Evolutionary conservation across 805 yeast genomes (phyloP).

Genomic region (Soucietia sequanensis): DNA sequence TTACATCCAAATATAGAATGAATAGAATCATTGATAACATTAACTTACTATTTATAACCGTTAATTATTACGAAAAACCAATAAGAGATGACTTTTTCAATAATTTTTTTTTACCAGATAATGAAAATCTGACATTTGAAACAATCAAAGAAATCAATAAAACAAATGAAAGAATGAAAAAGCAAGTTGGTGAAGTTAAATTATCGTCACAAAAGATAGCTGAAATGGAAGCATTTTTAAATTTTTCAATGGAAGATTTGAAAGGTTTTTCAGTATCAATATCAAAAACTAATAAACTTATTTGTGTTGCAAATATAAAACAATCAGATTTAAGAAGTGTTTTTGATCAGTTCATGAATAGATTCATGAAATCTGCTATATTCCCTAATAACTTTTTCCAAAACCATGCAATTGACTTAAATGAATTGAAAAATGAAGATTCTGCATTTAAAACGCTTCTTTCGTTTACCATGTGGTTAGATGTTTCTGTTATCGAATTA

Average conservation of each 20-base stretch:
- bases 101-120: constrained; percentile 6
- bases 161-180: constrained; percentile 17
- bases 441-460: constrained; percentile 2
- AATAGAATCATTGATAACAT: constrained; percentile 48
- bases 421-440: neutral
- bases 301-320: constrained; percentile 32
- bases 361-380: neutral
- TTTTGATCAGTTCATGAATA: constrained; percentile 12
- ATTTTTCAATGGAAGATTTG: constrained; percentile 46
- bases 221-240: constrained; percentile 49
- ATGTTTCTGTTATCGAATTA: constrained; percentile 21
- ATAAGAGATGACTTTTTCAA: constrained; percentile 4
- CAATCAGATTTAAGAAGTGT: constrained; percentile 27
- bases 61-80: constrained; percentile 23
- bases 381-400: neutral
- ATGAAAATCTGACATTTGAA: constrained; percentile 31
- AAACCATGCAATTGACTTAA: neutral
- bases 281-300: constrained; percentile 35
- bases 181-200: constrained; percentile 23
- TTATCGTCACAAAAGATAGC: constrained; percentile 20
- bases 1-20: constrained; percentile 44
- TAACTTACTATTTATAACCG: constrained; percentile 47
- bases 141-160: constrained; percentile 23
- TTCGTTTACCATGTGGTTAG: constrained; percentile 22
- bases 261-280: constrained; percentile 23